Percentiles rank a stretch among this genome's conserved stretches.
Conservation (phyloP, 2,329 filamentous ascomycete genomes). For the Podosphaera xanthii region DNA sequence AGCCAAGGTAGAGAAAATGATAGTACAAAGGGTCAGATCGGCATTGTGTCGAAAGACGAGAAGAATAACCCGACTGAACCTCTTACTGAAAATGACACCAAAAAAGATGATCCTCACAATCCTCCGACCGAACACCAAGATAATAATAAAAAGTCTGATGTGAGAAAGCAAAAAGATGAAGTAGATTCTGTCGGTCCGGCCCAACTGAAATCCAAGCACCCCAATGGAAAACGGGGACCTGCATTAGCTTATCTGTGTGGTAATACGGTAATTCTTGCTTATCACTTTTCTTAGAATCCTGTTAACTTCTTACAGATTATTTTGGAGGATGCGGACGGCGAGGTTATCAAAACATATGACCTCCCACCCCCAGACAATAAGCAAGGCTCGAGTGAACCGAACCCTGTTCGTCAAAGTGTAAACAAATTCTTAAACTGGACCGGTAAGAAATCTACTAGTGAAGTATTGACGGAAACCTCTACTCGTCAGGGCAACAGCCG, state of each 20-base stretch:
- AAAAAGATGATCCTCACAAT: conserved; percentile 15
- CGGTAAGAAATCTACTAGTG: conserved; percentile 3
- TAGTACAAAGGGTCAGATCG: conserved; percentile 64
- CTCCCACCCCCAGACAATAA: conserved; percentile 26
- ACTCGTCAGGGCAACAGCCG: conserved; percentile 11
- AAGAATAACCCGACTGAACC: conserved; percentile 20
- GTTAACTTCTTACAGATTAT: conserved; percentile 35
- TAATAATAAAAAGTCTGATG: conserved; percentile 14
- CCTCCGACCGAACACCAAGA: conserved; percentile 13
- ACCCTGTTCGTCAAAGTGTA: conserved; percentile 10
- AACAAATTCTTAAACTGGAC: conserved; percentile 12
- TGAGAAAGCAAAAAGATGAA: conserved; percentile 19
- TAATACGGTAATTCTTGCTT: conserved; percentile 34
- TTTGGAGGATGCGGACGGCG: conserved; percentile 67
- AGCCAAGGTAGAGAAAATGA: conserved; percentile 54
- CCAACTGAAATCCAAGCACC: conserved; percentile 16
- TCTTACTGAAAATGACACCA: conserved; percentile 18
- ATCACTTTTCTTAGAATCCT: not conserved
- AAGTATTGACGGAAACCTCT: not conserved
- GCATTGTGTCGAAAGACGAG: conserved; percentile 57
- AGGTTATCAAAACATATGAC: conserved; percentile 69
- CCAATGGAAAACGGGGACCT: conserved; percentile 37
- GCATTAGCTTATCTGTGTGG: conserved; percentile 73
- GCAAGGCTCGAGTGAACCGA: conserved; percentile 5
- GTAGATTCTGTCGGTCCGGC: conserved; percentile 18